These are phyloP conservation scores for Neltuma alba DNA, from an alignment of 306 rosid genomes.

Conservation along the genomic window DNA sequence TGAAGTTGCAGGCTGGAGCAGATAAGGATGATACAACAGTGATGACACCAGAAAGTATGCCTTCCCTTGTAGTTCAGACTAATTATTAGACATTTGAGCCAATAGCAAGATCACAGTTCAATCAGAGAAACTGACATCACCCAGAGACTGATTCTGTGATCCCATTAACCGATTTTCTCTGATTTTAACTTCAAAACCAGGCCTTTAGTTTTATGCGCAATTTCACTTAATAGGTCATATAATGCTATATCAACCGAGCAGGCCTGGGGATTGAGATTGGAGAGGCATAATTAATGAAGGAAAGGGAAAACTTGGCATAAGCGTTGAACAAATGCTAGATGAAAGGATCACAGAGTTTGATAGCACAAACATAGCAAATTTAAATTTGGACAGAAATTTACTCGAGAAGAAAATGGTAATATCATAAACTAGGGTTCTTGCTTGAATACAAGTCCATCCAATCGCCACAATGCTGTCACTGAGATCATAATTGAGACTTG, in stretches of 20 bases:
- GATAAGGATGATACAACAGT: conserved; percentile 64
- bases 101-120: too few relatives aligned
- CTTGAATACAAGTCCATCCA: conserved; percentile 18
- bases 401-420: neutral
- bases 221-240: neutral
- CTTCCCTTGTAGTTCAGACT: neutral
- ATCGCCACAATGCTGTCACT: neutral
- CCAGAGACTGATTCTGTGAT: neutral
- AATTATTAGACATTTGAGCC: too few relatives aligned
- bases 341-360: conserved; percentile 12
- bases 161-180: neutral
- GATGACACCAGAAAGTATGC: conserved; percentile 38
- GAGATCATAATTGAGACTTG: neutral
- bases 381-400: neutral
- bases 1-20: conserved; percentile 10
- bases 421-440: neutral
- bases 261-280: neutral
- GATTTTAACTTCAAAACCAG: neutral
- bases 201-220: neutral
- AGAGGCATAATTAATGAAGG: neutral
- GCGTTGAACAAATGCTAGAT: conserved; percentile 11
- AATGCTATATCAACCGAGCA: neutral
- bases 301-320: neutral
- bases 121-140: too few relatives aligned
- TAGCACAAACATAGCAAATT: neutral